Conservation (phyloP, 1,284 basidiomycete genomes). For the Microbotryum intermedium region DNA sequence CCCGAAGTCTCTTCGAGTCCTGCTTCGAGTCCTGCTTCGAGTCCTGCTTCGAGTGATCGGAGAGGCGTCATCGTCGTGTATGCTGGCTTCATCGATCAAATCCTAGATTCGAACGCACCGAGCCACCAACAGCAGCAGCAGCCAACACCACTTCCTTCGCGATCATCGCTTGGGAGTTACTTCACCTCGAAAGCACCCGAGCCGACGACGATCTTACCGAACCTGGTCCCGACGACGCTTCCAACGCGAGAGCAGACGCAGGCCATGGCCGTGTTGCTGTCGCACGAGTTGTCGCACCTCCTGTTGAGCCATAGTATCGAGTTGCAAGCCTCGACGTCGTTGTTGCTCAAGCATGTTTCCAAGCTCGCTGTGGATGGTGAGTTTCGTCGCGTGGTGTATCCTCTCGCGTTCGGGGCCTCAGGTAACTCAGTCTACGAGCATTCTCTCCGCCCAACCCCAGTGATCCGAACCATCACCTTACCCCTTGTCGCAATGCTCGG, state of each 20-base stretch:
- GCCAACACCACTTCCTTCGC: not conserved
- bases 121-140: not conserved
- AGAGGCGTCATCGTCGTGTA: slow-evolving; percentile 33
- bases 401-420: too few relatives aligned
- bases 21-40: not conserved
- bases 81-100: slow-evolving; percentile 32
- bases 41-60: not conserved
- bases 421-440: not conserved
- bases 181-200: not conserved
- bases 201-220: not conserved
- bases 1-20: slow-evolving; percentile 5
- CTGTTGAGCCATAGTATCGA: slow-evolving; percentile 34
- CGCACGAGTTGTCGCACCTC: slow-evolving; percentile 33
- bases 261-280: slow-evolving; percentile 31
- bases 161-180: not conserved
- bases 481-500: slow-evolving; percentile 33
- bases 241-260: slow-evolving; percentile 26
- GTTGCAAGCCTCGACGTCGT: slow-evolving; percentile 28
- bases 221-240: slow-evolving; percentile 11
- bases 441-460: slow-evolving; percentile 3
- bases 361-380: slow-evolving; percentile 29
- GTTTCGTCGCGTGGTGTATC: not conserved
- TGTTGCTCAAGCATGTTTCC: slow-evolving; percentile 30
- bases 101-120: slow-evolving; percentile 12
- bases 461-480: slow-evolving; percentile 31